These are phyloP conservation scores for Mitragyna speciosa DNA, from an alignment of 257 asterid genomes.

Conservation along the genomic window DNA sequence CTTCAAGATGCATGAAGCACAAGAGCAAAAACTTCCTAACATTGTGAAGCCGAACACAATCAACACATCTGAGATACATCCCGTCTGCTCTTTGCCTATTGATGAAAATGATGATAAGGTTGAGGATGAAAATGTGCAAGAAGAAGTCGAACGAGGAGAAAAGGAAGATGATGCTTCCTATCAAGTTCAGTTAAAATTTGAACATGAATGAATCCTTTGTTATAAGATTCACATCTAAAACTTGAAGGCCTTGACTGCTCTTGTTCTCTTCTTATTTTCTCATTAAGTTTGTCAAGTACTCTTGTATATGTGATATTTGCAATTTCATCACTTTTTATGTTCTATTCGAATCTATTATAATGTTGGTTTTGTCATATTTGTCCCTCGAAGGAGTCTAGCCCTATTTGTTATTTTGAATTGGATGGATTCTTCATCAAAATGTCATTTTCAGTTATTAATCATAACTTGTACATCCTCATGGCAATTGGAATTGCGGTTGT, in stretches of 20 bases:
- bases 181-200: background rate
- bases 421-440: too few species aligned
- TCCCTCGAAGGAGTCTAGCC: background rate
- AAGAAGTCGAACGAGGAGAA: background rate
- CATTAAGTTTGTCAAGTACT: background rate
- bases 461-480: too few species aligned
- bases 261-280: background rate
- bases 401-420: too few species aligned
- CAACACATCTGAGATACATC: background rate
- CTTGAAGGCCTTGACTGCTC: background rate
- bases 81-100: background rate
- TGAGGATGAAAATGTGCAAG: background rate
- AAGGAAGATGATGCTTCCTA: background rate
- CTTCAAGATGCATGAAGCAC: constrained; percentile 7
- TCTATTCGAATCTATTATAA: too few species aligned
- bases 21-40: constrained; percentile 28
- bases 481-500: too few species aligned
- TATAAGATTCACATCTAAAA: background rate
- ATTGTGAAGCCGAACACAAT: background rate
- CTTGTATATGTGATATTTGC: background rate
- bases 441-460: too few species aligned
- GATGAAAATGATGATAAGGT: background rate
- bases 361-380: too few species aligned
- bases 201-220: background rate
- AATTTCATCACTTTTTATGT: background rate